Percentiles rank a stretch among this genome's conserved stretches.
Conservation (phyloP, 306 rosid species). For the Potentilla sterilis region DNA sequence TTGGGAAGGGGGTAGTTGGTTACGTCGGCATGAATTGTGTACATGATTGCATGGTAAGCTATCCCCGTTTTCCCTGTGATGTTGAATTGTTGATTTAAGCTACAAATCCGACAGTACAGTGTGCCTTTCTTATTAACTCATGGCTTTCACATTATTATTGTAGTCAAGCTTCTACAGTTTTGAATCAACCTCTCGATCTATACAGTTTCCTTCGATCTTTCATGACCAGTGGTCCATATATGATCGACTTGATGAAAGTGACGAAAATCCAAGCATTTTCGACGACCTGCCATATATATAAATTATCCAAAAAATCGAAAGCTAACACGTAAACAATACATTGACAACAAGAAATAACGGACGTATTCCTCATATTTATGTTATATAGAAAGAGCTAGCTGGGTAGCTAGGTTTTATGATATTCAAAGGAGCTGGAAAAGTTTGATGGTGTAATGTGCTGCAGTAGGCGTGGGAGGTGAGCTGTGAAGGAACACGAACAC, state of each 20-base stretch:
- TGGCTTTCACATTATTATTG: not conserved
- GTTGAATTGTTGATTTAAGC: not conserved
- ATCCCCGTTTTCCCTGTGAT: not conserved
- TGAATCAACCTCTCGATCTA: no score
- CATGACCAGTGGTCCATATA: no score
- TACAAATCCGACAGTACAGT: not conserved
- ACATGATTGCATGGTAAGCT: not conserved
- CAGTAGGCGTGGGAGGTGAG: constrained; percentile 16
- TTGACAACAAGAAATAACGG: no score
- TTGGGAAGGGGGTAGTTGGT: not conserved
- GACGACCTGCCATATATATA: no score
- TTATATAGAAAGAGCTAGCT: no score
- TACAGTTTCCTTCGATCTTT: no score
- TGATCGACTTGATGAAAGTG: no score
- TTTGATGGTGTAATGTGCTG: not conserved
- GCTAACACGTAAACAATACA: no score
- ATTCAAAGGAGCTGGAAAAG: not conserved
- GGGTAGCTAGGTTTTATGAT: not conserved
- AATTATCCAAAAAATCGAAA: no score
- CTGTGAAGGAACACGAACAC: constrained; percentile 5
- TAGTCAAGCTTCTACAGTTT: not conserved
- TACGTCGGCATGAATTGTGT: not conserved
- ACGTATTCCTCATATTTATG: no score
- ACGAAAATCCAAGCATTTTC: no score
- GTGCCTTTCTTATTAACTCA: not conserved